Evolutionary conservation across 306 rosid genomes (phyloP), one percentile per base, ranked within the genome.

Genomic region (Rosa multiflora): DNA sequence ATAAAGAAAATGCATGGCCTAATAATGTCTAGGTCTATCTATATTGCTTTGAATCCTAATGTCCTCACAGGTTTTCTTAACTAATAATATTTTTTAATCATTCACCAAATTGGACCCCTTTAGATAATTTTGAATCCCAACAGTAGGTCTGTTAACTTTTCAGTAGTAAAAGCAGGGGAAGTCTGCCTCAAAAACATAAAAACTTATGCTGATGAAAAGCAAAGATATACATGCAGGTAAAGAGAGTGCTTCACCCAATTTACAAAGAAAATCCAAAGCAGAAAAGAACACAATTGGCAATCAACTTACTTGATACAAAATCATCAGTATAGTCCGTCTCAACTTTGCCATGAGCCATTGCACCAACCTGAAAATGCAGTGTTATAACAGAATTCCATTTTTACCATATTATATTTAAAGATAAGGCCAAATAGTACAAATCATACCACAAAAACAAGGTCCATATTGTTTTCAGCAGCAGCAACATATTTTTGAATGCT

Each of bases 271-370:
- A n/a, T 8, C 32, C 10, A 56, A 11, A 64, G 70, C n/a, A 43
- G 39, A n/a, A 73, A 72, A 47, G 18, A 32, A 42, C 52, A 69
- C 52, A 43, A n/a, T 5, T 42, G 3, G 73, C 5, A 10, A 69
- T 69, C 29, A n/a, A 77, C 90, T 10, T 86, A 94, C 98, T 79
- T 81, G 97, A 88, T 82, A 94, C 55, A 68, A 81, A 88, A 79
- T 94, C 98, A 0, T 94, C 93, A 15, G 87, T 88, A 71, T 88
- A 94, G 74, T 89, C 95, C 0, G 88, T 75, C 82, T 91, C 95
- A 83, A 94, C 74, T 89, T 89, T 91, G 73, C 97, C 98, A 78
- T 89, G 97, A 84, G 98, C 90, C 94, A 91, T 89, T 43, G 97
- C 98, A 77, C 98, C 98, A 23, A 91, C 88, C 98, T 94, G 86